Percentiles rank a stretch among this genome's conserved stretches.
These are phyloP conservation scores for Heritiera fomes DNA, from an alignment of 345 rosid genomes.

Conservation along the genomic window DNA sequence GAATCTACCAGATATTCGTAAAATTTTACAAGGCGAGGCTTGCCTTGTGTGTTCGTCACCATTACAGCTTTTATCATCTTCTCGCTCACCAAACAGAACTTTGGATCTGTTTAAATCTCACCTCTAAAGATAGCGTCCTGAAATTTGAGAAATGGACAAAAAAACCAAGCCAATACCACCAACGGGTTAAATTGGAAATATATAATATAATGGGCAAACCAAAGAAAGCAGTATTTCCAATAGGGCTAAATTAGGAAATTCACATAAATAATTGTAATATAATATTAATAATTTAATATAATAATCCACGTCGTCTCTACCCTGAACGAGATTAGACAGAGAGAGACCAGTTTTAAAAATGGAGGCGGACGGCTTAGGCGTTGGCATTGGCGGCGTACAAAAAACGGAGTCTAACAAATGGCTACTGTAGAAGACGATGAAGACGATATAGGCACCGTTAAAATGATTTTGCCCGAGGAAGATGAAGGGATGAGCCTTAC, in stretches of 20 bases:
- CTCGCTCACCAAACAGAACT: background rate
- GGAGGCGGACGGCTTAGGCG: background rate
- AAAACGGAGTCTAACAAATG: conserved; percentile 10
- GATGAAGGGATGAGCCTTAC: background rate
- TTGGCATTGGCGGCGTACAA: conserved; percentile 16
- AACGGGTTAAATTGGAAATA: background rate
- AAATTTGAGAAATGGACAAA: background rate
- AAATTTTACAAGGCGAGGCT: conserved; percentile 87
- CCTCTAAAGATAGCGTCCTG: background rate
- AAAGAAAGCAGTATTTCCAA: background rate
- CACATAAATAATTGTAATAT: background rate
- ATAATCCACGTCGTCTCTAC: conserved; percentile 6
- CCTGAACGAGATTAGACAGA: background rate
- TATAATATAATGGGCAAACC: background rate
- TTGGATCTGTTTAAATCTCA: background rate
- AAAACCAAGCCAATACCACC: background rate
- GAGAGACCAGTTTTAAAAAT: background rate
- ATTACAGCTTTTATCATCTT: conserved; percentile 84
- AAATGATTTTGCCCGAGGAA: conserved; percentile 33
- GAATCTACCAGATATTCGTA: conserved; percentile 64
- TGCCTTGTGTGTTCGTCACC: conserved; percentile 87
- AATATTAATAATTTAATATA: background rate
- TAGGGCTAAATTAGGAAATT: background rate
- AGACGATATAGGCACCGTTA: conserved; percentile 31
- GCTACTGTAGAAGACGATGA: background rate